Evolutionary conservation across 169 alveolate species (phyloP), one percentile per base, ranked within the genome.

Genomic region (Cryptosporidium muris): DNA sequence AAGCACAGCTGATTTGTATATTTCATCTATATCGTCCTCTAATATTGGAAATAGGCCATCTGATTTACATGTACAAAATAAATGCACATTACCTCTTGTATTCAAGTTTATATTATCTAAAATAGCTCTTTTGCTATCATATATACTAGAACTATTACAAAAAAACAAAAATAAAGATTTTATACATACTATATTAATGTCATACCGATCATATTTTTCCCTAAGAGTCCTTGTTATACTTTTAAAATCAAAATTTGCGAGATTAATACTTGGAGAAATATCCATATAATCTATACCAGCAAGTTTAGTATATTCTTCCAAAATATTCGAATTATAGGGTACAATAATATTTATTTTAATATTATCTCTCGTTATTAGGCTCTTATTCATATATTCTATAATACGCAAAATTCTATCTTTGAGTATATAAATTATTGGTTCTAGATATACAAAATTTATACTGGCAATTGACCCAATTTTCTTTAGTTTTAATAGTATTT

Each of bases 281-380:
- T 62, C 66, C 7, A 40, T 51, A 36, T 37, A 25, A 25, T 40
- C 4, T 25, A 66, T 9, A 4, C 81, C 81, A 7, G 54, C n/a
- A 37, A 40, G 51, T 16, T 53, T 66, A 7, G 81, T 25, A 66
- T 66, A 66, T 38, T 66, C 81, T 16, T 38, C 52, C 36, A 52
- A 65, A 40, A 53, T n/a, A 34, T 66, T 65, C 4, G 81, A 66
- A 42, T n/a, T 37, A 36, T 66, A 66, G 5, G 81, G 81, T 51
- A 66, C 12, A 40, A 51, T 52, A 52, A 66, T 66, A 5, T 60
- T 66, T 14, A 12, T 37, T 3, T 53, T 53, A 12, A 66, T 4
- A 8, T 2, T 25, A 37, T 52, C 7, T 36, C 63, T 47, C 8
- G 25, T 45, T 37, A 40, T 38, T 51, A 36, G 2, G 25, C 25